Conservation (phyloP, 805 yeast genomes). For the Starmera caribaea region DNA sequence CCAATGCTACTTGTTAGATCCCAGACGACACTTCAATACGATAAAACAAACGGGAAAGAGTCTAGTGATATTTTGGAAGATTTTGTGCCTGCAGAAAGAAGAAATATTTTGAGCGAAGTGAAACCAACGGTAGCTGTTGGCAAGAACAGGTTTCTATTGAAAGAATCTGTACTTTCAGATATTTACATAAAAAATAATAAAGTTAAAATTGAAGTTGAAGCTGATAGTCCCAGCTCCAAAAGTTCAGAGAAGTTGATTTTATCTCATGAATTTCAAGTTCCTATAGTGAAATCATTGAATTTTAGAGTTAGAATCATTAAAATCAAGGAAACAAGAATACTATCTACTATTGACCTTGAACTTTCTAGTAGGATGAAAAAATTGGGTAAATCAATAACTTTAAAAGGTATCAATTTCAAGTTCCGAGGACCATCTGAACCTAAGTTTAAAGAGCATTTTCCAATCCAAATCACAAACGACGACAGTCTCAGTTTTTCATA, state of each 20-base stretch:
- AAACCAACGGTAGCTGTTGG: constrained; percentile 3
- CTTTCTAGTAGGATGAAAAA: constrained; percentile 30
- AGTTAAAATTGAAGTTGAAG: neutral
- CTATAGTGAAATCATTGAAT: constrained; percentile 30
- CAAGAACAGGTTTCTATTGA: constrained; percentile 7
- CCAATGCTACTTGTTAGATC: constrained; percentile 8
- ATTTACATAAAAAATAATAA: constrained; percentile 9
- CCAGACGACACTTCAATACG: neutral
- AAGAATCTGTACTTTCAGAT: constrained; percentile 8
- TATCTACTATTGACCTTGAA: constrained; percentile 41
- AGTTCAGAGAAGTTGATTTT: neutral
- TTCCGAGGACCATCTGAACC: constrained; percentile 16
- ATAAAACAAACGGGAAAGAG: neutral
- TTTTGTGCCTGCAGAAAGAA: constrained; percentile 11
- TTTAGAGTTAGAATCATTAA: constrained; percentile 36
- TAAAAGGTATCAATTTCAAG: constrained; percentile 7
- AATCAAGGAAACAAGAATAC: constrained; percentile 35
- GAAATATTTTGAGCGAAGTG: constrained; percentile 8
- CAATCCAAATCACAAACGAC: constrained; percentile 15
- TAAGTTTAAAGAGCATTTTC: constrained; percentile 13
- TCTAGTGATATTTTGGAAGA: neutral
- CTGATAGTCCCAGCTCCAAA: neutral
- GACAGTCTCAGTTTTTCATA: constrained; percentile 20
- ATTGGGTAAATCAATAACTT: constrained; percentile 7
- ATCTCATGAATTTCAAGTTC: constrained; percentile 7